These are phyloP conservation scores for Elsinoe perseae DNA, from an alignment of 2,329 filamentous ascomycete species.

Conservation along the genomic window DNA sequence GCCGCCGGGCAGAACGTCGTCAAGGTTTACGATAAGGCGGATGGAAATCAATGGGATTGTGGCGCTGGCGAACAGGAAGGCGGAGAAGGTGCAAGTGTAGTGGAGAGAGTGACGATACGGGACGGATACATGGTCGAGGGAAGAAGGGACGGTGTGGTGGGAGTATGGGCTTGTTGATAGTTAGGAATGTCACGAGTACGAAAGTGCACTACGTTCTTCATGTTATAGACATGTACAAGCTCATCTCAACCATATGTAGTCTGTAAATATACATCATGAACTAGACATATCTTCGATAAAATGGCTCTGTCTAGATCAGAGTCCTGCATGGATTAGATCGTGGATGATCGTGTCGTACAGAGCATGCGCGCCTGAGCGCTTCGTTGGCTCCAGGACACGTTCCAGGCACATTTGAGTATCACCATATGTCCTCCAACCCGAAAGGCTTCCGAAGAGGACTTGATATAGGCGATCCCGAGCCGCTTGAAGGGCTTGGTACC, in stretches of 20 bases:
- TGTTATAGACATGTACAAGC: background rate
- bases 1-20: conserved; percentile 89
- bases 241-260: too few species aligned
- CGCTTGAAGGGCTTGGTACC: background rate
- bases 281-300: too few species aligned
- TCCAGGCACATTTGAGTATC: too few species aligned
- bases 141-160: conserved; percentile 75
- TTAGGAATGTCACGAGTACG: background rate
- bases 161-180: conserved; percentile 71
- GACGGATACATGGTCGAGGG: conserved; percentile 94
- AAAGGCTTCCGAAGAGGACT: background rate
- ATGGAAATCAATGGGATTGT: conserved; percentile 93
- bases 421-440: background rate
- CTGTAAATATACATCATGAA: too few species aligned
- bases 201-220: background rate
- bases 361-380: too few species aligned
- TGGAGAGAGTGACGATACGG: conserved; percentile 82
- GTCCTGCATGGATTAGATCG: too few species aligned
- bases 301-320: too few species aligned
- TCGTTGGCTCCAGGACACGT: too few species aligned
- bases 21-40: conserved; percentile 97
- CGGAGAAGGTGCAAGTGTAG: conserved; percentile 52
- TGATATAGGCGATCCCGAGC: too few species aligned
- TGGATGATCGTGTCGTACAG: too few species aligned
- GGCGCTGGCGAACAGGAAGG: conserved; percentile 69